Conservation (phyloP, 2,329 filamentous ascomycete genomes). For the Pochonia chlamydosporia region DNA sequence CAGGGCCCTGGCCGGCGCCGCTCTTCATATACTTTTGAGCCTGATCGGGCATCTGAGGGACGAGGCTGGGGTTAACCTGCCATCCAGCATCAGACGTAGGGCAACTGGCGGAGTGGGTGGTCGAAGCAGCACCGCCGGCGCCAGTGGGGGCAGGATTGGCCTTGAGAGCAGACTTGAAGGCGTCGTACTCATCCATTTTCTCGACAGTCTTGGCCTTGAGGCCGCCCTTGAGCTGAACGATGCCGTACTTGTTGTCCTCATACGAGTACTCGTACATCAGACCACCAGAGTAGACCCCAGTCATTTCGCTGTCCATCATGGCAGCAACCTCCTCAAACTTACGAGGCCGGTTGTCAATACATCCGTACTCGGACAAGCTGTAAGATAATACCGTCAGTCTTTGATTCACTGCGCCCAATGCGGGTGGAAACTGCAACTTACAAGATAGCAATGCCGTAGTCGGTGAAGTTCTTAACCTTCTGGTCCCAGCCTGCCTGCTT, state of each 20-base stretch:
- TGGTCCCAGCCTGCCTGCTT: conserved; percentile 70
- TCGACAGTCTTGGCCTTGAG: conserved; percentile 50
- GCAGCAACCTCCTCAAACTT: conserved; percentile 73
- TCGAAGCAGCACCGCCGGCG: conserved; percentile 41
- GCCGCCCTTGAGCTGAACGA: conserved; percentile 59
- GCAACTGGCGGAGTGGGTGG: conserved; percentile 41
- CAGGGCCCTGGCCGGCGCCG: conserved; percentile 49
- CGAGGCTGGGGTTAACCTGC: conserved; percentile 42
- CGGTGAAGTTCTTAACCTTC: conserved; percentile 82
- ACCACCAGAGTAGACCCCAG: conserved; percentile 85
- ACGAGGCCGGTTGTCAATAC: conserved; percentile 68
- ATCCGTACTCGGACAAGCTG: conserved; percentile 87
- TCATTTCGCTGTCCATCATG: conserved; percentile 82
- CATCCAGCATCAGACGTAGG: conserved; percentile 43
- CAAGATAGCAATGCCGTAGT: conserved; percentile 86
- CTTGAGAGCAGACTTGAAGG: conserved; percentile 43
- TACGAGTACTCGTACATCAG: conserved; percentile 92
- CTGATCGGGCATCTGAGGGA: conserved; percentile 46
- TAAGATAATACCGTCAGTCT: not conserved
- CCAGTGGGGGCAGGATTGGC: conserved; percentile 44
- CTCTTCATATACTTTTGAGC: conserved; percentile 48
- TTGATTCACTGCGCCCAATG: not conserved
- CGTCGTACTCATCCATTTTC: conserved; percentile 56
- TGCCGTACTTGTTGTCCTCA: conserved; percentile 73
- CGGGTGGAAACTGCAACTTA: conserved; percentile 20